Evolutionary conservation across 768 basidiomycete genomes (phyloP).

Genomic region (Termitomyces sp.): DNA sequence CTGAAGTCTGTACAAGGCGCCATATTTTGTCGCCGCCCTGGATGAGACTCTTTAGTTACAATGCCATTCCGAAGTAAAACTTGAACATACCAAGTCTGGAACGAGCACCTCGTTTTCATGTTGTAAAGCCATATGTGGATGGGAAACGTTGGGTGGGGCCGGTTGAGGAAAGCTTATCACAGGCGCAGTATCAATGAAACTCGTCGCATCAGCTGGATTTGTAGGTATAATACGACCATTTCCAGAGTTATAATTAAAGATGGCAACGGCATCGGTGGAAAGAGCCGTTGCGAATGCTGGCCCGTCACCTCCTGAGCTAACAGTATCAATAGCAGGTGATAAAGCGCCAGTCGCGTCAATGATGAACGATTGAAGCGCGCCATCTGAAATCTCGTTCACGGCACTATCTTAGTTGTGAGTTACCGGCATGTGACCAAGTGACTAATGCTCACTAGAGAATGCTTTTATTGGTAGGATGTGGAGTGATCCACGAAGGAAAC

Average conservation of each 20-base stretch:
- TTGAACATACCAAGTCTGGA: conserved; percentile 45
- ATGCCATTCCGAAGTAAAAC: not conserved
- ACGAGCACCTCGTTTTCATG: conserved; percentile 48
- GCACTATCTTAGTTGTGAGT: conserved; percentile 33
- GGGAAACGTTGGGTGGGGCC: conserved; percentile 34
- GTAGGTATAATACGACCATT: conserved; percentile 50
- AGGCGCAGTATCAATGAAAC: conserved; percentile 29
- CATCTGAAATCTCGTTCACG: conserved; percentile 46
- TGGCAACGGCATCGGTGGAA: conserved; percentile 51
- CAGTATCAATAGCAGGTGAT: conserved; percentile 37
- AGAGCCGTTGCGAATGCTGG: conserved; percentile 50
- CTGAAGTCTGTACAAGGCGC: conserved; percentile 43
- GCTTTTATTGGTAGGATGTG: conserved; percentile 49
- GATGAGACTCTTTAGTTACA: not conserved
- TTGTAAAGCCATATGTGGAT: conserved; percentile 60
- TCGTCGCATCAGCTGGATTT: conserved; percentile 22
- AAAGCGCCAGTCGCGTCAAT: conserved; percentile 40
- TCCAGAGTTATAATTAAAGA: conserved; percentile 54
- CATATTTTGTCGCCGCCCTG: conserved; percentile 63
- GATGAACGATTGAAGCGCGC: conserved; percentile 53
- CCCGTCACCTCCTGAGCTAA: conserved; percentile 40
- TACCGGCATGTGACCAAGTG: not conserved
- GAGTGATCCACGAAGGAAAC: conserved; percentile 57
- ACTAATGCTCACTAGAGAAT: conserved; percentile 50
- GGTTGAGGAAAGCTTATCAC: conserved; percentile 48